Evolutionary conservation across 2,329 filamentous ascomycete genomes (phyloP).

Genomic region (Huntiella bhutanensis): DNA sequence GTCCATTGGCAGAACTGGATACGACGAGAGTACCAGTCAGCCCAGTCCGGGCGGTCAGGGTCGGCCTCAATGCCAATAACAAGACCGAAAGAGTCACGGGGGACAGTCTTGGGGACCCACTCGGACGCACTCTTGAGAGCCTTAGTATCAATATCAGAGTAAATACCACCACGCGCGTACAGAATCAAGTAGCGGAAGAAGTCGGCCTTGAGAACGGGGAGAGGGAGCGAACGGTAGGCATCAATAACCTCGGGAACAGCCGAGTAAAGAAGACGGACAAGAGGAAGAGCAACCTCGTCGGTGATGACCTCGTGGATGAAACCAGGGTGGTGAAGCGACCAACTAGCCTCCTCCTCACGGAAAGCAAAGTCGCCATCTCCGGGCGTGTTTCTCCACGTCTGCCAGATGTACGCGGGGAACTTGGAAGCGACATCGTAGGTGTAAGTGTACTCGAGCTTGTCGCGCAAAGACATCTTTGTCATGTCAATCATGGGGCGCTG

Average conservation of each 20-base stretch:
- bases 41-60: conserved; percentile 81
- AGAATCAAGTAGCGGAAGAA: conserved; percentile 60
- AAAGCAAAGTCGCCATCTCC: conserved; percentile 61
- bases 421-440: conserved; percentile 76
- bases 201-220: conserved; percentile 61
- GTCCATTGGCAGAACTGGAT: conserved; percentile 99
- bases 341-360: conserved; percentile 70
- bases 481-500: conserved; percentile 53
- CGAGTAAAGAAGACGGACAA: conserved; percentile 74
- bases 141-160: conserved; percentile 81
- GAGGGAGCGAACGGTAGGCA: conserved; percentile 53
- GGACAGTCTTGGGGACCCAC: conserved; percentile 68
- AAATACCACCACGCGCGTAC: conserved; percentile 44
- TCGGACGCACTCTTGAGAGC: conserved; percentile 67
- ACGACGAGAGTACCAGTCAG: conserved; percentile 83
- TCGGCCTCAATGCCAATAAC: conserved; percentile 94
- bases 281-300: conserved; percentile 64
- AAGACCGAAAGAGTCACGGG: conserved; percentile 60
- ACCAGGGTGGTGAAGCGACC: conserved; percentile 69
- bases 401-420: conserved; percentile 97
- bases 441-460: conserved; percentile 81
- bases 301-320: conserved; percentile 96
- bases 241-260: conserved; percentile 61
- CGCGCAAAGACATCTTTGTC: conserved; percentile 50
- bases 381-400: conserved; percentile 88